Base-by-base conservation (phyloP, 768 basidiomycete species). In the Mycena galopus region DNA sequence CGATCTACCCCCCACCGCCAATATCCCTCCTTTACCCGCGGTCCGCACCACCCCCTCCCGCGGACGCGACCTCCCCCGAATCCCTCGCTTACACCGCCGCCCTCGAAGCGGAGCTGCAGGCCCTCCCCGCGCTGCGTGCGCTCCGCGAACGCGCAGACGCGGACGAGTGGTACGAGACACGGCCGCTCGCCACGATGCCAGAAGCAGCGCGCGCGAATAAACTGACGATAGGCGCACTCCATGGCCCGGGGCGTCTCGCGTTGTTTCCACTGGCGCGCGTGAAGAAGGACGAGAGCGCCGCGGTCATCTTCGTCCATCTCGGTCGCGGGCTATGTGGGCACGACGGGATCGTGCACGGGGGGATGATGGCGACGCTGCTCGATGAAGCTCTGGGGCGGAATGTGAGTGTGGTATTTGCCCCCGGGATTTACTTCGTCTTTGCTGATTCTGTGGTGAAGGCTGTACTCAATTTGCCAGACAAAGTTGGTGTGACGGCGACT, bases 321-420 rank as follows among this genome's bases (percentile, higher is more conserved):
- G 97, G 97, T 2, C 84, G 94, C 55, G 94, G 92, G 2, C 72
- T 99, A 62, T 99, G 97, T 78, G 97, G 95, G 4, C 93, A 97
- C 75, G 96, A 97, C 81, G 97, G 97, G 0, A 96, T 99, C 72
- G 84, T 98, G 3, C 97, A 99, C 77, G 97, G 97, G 0, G 97
- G 97, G 2, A 77, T 98, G 68, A 85, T 98, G 27, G 96, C 96
- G 39, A 97, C 96, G 2, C 81, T 98, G 19, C 79, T 98, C 65
- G 97, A 99, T 74, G 97, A 99, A 85, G 86, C 86, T 16, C 79
- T 98, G 53, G 92, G 92, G 67, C 84, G 97, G 71, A 93, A 90
- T 76, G 97, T 97, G 77, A 72, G 91, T 83, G 27, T 33, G 25
- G n/a, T 67, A 80, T n/a, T 77, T 23, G 27, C 50, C 10, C 14